Percentiles rank a stretch among this genome's conserved stretches.
Evolutionary conservation across 148 eudicot species (phyloP).

Genomic region (Rhododendron simsii): DNA sequence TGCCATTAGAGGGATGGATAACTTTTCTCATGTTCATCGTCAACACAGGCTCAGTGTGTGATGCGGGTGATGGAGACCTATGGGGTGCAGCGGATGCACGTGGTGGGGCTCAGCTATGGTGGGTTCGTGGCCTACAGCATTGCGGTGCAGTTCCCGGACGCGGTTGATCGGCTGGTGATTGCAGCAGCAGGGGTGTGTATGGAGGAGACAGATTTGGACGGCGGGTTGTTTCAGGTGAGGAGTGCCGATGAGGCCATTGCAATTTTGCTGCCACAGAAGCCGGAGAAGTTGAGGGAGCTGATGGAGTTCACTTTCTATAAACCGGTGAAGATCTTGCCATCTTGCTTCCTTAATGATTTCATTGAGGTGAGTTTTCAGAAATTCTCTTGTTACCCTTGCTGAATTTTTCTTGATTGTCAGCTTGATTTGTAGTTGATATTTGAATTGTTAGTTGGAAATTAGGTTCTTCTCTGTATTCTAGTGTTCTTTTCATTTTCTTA

Average conservation of each 20-base stretch:
- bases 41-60: constrained; percentile 30
- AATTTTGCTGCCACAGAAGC: constrained; percentile 41
- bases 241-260: constrained; percentile 35
- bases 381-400: background rate
- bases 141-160: constrained; percentile 43
- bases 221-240: constrained; percentile 43
- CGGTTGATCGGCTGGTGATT: constrained; percentile 39
- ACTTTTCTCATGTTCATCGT: background rate
- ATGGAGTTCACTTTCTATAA: constrained; percentile 37
- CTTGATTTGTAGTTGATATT: background rate
- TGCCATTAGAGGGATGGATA: background rate
- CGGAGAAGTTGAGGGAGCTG: constrained; percentile 41
- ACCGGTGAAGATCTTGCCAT: constrained; percentile 36
- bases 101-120: constrained; percentile 57
- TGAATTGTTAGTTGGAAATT: background rate
- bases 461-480: background rate
- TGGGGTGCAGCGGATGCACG: constrained; percentile 30
- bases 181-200: constrained; percentile 44
- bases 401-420: background rate
- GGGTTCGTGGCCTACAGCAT: constrained; percentile 58
- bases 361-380: constrained; percentile 44
- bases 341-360: constrained; percentile 51
- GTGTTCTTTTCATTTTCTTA: background rate
- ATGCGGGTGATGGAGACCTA: constrained; percentile 27
- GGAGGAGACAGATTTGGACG: constrained; percentile 44